A percentile compares a stretch with the other conserved stretches of the same genome.
phyloP scores from a whole-genome alignment of 2,329 filamentous ascomycete genomes.

The Ceratocystis papillata region DNA sequence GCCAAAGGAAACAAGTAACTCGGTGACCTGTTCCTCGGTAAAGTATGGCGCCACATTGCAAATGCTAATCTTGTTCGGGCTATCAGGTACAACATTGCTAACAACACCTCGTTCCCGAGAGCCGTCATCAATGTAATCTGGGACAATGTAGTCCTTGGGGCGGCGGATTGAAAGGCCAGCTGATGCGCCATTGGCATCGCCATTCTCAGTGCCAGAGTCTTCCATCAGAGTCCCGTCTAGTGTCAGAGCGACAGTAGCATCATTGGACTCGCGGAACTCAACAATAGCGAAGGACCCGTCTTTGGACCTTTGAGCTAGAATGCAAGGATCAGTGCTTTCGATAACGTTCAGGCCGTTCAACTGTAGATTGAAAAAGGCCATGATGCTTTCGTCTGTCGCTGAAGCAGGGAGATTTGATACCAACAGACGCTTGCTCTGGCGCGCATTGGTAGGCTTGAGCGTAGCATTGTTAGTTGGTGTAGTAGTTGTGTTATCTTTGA shows the following conservation, averaged over 20 bases:
- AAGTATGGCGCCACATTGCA: constrained; percentile 82
- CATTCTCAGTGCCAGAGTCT: constrained; percentile 43
- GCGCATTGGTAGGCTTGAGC: constrained; percentile 82
- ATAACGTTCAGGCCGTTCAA: constrained; percentile 94
- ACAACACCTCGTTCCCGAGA: constrained; percentile 66
- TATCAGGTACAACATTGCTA: constrained; percentile 74
- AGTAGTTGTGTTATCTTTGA: constrained; percentile 52
- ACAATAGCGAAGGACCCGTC: constrained; percentile 73
- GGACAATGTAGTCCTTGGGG: constrained; percentile 95
- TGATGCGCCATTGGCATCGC: constrained; percentile 41
- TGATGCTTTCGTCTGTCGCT: constrained; percentile 63
- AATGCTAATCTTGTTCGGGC: constrained; percentile 88
- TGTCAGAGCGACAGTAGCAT: constrained; percentile 83
- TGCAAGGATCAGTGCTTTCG: constrained; percentile 70
- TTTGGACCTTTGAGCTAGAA: constrained; percentile 68
- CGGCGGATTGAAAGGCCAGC: constrained; percentile 65
- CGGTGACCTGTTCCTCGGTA: constrained; percentile 80
- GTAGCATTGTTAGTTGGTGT: constrained; percentile 59
- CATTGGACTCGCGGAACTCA: constrained; percentile 78
- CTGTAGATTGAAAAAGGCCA: constrained; percentile 89
- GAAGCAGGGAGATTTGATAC: constrained; percentile 67
- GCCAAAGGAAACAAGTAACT: constrained; percentile 82
- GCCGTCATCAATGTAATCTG: constrained; percentile 57
- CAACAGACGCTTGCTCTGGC: constrained; percentile 86
- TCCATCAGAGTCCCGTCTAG: constrained; percentile 86